Conservation (phyloP, 306 rosid genomes). For the Prinsepia uniflora region DNA sequence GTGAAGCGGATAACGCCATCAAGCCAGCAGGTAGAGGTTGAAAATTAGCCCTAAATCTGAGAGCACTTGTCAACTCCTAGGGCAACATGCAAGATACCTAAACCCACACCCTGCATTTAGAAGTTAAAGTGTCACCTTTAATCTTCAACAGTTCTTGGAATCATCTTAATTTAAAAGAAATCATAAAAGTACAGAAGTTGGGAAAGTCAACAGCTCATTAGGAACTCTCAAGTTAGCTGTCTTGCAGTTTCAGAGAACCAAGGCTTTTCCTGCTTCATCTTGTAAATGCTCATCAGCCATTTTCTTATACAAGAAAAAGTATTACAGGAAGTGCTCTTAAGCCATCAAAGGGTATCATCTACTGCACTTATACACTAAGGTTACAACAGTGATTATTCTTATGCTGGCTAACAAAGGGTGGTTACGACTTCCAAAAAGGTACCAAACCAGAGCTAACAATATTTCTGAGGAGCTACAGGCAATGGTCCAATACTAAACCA, state of each 20-base stretch:
- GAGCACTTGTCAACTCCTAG: conserved; percentile 81
- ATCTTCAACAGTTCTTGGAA: conserved; percentile 42
- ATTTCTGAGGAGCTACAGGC: not conserved
- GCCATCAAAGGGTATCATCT: conserved; percentile 23
- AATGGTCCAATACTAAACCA: not conserved
- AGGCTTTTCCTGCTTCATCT: conserved; percentile 22
- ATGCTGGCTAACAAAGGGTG: not conserved
- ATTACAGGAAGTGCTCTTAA: conserved; percentile 15
- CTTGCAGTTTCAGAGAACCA: conserved; percentile 27
- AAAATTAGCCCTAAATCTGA: conserved; percentile 62
- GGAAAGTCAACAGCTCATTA: conserved; percentile 34
- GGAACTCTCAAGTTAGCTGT: conserved; percentile 26
- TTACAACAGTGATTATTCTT: not conserved
- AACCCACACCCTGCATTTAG: conserved; percentile 93
- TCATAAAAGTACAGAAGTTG: conserved; percentile 22
- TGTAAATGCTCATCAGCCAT: conserved; percentile 22
- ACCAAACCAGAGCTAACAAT: not conserved
- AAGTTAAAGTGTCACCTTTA: conserved; percentile 54
- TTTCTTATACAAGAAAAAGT: conserved; percentile 11
- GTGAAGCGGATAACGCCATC: conserved; percentile 61
- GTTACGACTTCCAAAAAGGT: not conserved
- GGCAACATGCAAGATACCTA: conserved; percentile 86
- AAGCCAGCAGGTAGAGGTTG: conserved; percentile 72
- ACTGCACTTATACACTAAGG: not conserved
- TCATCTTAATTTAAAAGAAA: conserved; percentile 33